Evolutionary conservation across 192 early-diverging fungal species (phyloP), one percentile per base, ranked within the genome.

Genomic region (Coemansia sp.): DNA sequence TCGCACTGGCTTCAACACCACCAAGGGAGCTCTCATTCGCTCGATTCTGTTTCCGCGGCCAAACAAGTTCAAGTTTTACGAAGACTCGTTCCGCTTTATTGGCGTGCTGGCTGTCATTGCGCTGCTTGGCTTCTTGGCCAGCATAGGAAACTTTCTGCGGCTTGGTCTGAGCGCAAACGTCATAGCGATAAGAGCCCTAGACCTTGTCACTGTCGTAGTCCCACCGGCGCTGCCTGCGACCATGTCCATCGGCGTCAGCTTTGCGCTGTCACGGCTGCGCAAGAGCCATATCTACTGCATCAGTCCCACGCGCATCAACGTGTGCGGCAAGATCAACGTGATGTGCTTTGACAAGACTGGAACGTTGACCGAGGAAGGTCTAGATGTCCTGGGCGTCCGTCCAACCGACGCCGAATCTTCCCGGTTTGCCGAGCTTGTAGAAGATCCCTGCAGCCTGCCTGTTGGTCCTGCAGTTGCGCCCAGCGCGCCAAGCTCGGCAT

Each of bases 311-410:
- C 86, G 89, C 17, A 96, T 99, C 51, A 99, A 97, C 63, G 91
- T 98, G 42, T 93, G 94, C 63, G 98, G 98, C 54, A 97, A 97
- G 64, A 80, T 99, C 40, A 90, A 97, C 62, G 89, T 94, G 33
- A 96, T 95, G 88, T 95, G 93, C 67, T 99, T 99, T 85, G 98
- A 99, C 80, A 99, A 99, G 79, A 98, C 96, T 1, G 96, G 96
- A 1, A 99, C 96, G 4, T 75, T 99, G 51, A 98, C 96, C 3
- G 94, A 98, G 73, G 95, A 97, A 70, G 95, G 95, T 0, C 75
- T 99, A 32, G 96, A 96, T 69, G 93, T 99, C 3, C 77, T 96
- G 58, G 96, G 96, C n/a, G 86, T 97, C 30, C 89, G 91, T 8
- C 87, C 80, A 14, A 71, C 89, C 4, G 80, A 87, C 33, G 76